Evolutionary conservation across 495 filamentous ascomycete genomes (phyloP), one percentile per base, ranked within the genome.

Genomic region (Melanomma pulvis-pyrius): DNA sequence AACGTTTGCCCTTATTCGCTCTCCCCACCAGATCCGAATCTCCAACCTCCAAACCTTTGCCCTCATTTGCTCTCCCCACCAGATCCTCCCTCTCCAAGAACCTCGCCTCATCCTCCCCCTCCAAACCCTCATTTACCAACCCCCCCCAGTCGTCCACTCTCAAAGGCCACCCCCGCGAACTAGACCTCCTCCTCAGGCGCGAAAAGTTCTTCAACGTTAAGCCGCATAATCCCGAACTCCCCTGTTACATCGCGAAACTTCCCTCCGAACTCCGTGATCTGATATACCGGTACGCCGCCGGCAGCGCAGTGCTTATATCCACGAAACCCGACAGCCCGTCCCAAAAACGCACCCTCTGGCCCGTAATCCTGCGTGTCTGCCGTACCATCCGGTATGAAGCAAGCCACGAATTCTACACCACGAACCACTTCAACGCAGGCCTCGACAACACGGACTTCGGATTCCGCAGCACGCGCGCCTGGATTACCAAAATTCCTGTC

Each of bases 351-450:
- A n/a, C 13, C 39, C 39, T 58, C 19, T 58, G 55, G 55, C 55
- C 61, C 1, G 3, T 15, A 3, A 34, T 64, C 25, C 51, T 57
- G 3, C 51, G 53, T 7, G 44, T 64, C 26, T 57, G 41, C 39
- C 61, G 51, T 12, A 15, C 19, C 8, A 47, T 58, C n/a, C 61
- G 61, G 5, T 4, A 15, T 4, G 61, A 64, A 50, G 29, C 21
- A 5, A 36, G 32, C n/a, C 50, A 50, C 52, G 17, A 19, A 41
- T 57, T 56, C 28, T 64, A 64, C 51, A 64, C 51, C 4, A 51
- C 29, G 15, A 17, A 24, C 15, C n/a, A 2, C 17, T 44, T 44
- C 39, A 7, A 11, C 39, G 39, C 8, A 3, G 9, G 3, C 8
- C 39, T 44, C 8, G 39, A 44, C 9, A 2, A 6, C n/a, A 44